phyloP scores from a whole-genome alignment of 441 rosid genomes.

The Eutrema salsugineum region DNA sequence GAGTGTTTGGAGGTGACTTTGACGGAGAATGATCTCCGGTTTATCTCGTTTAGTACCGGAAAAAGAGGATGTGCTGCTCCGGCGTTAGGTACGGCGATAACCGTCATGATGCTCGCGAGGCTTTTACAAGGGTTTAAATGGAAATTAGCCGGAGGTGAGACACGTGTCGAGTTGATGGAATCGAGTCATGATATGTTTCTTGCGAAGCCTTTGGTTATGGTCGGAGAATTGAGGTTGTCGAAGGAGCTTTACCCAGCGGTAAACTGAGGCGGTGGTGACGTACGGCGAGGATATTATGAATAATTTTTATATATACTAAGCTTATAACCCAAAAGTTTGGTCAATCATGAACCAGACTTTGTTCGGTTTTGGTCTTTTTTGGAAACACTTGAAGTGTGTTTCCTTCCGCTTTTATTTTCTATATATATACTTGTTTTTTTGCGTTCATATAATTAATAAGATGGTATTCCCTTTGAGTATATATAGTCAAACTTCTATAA shows the following conservation, averaged over 20 bases:
- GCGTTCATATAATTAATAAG: background rate
- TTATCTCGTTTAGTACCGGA: constrained; percentile 47
- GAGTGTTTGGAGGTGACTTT: constrained; percentile 29
- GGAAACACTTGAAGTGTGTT: constrained; percentile 16
- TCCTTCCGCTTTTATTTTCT: background rate
- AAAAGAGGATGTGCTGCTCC: constrained; percentile 43
- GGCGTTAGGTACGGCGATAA: constrained; percentile 33
- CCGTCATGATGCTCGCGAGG: constrained; percentile 35
- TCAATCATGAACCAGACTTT: background rate
- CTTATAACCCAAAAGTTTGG: background rate
- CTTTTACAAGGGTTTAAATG: constrained; percentile 37
- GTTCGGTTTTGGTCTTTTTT: background rate
- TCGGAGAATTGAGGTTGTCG: constrained; percentile 34
- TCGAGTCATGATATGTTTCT: constrained; percentile 31
- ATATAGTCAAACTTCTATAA: too few species aligned
- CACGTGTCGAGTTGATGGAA: constrained; percentile 33
- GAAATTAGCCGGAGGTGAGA: constrained; percentile 19
- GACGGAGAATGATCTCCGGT: constrained; percentile 34
- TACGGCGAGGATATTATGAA: background rate
- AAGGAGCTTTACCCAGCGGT: constrained; percentile 20
- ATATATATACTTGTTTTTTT: background rate
- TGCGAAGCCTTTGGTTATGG: constrained; percentile 34
- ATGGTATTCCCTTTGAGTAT: background rate
- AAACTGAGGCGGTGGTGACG: background rate
- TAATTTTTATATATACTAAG: background rate